These are phyloP conservation scores for Pontederia paniculata DNA, from an alignment of 176 grass and related monocot species.

Conservation along the genomic window DNA sequence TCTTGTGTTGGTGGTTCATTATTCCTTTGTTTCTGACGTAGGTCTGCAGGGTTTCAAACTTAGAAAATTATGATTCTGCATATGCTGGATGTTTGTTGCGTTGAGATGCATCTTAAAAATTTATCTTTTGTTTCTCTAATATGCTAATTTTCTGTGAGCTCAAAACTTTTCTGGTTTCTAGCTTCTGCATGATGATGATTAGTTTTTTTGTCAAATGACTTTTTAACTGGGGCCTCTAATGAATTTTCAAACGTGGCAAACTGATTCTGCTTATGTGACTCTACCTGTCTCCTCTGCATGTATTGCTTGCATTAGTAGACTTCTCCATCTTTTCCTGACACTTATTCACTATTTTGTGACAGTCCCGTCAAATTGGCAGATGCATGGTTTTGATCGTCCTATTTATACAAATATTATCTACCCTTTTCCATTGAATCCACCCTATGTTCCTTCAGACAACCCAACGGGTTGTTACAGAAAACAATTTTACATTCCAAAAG, in stretches of 20 bases:
- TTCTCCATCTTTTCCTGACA: conserved; percentile 1
- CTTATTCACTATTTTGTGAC: conserved; percentile 12
- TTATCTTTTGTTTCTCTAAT: too few species aligned
- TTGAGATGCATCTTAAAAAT: too few species aligned
- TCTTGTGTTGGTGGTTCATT: too few species aligned
- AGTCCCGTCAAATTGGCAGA: conserved; percentile 98
- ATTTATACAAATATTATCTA: conserved; percentile 78
- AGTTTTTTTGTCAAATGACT: too few species aligned
- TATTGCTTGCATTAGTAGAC: neutral
- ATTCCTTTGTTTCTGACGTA: too few species aligned
- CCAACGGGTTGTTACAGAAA: conserved; percentile 86
- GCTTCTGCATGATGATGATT: neutral
- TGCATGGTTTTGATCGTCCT: conserved; percentile 80
- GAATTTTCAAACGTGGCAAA: too few species aligned
- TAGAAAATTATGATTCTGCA: too few species aligned
- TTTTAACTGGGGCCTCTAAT: too few species aligned
- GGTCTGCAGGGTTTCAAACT: too few species aligned
- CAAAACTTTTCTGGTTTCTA: too few species aligned
- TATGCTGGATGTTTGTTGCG: too few species aligned
- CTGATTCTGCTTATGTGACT: neutral
- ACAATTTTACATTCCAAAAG: conserved; percentile 69
- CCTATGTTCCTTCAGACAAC: conserved; percentile 77
- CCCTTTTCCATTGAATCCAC: conserved; percentile 76
- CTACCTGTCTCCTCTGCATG: neutral
- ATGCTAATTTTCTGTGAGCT: too few species aligned